phyloP scores from a whole-genome alignment of 371 early-diverging fungal species.

The Mucor velutinosus region DNA sequence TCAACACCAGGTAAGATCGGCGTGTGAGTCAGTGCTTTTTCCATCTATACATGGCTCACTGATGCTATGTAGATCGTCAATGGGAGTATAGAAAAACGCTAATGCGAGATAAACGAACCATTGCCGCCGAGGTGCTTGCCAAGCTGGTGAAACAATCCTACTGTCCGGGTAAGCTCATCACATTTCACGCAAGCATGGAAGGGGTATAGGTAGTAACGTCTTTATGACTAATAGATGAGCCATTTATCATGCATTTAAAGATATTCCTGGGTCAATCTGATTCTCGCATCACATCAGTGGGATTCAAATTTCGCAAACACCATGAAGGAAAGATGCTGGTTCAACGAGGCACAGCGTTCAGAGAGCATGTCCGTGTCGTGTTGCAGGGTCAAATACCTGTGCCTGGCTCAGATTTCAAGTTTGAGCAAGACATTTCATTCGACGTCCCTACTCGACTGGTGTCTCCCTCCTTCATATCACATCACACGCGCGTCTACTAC shows the following conservation, averaged over 20 bases:
- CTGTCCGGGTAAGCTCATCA: conserved; percentile 28
- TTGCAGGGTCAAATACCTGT: conserved; percentile 14
- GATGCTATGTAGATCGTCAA: neutral
- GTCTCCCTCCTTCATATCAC: conserved; percentile 45
- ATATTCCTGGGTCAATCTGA: conserved; percentile 37
- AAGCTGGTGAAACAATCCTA: conserved; percentile 42
- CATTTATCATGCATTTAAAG: conserved; percentile 36
- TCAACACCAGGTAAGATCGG: conserved; percentile 26
- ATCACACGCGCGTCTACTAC: conserved; percentile 47
- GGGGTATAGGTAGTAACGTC: neutral
- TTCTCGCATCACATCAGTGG: conserved; percentile 22
- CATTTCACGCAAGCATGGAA: neutral
- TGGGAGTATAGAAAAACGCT: conserved; percentile 47
- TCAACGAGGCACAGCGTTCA: conserved; percentile 43
- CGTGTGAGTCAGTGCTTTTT: neutral
- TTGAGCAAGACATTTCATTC: conserved; percentile 25
- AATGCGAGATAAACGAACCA: conserved; percentile 42
- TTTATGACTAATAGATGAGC: conserved; percentile 19
- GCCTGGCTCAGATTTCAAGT: conserved; percentile 18
- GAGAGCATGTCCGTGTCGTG: conserved; percentile 29
- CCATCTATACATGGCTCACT: conserved; percentile 16
- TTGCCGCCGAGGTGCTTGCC: conserved; percentile 42
- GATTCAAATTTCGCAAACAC: conserved; percentile 42
- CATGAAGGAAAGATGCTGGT: conserved; percentile 45
- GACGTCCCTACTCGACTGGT: conserved; percentile 47